These are phyloP conservation scores for Fusarium xyrophilum DNA, from an alignment of 2,329 filamentous ascomycete genomes.

Conservation along the genomic window DNA sequence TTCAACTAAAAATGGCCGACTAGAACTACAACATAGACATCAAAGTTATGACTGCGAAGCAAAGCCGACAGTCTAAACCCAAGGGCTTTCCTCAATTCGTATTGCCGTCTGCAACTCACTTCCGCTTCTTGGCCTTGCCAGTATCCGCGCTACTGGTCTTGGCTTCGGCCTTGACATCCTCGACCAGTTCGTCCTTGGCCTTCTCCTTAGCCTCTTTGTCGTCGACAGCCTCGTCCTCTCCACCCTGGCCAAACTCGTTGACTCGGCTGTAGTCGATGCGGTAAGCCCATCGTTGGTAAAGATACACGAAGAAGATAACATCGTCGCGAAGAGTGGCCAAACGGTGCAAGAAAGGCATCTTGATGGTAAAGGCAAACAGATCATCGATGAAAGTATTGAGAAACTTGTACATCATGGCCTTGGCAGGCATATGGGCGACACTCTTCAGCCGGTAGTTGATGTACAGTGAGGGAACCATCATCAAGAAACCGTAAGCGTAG, in stretches of 20 bases:
- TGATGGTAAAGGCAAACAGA: slow-evolving; percentile 97
- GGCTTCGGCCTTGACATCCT: slow-evolving; percentile 47
- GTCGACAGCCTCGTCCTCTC: slow-evolving; percentile 86
- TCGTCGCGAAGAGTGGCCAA: slow-evolving; percentile 93
- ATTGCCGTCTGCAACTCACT: slow-evolving; percentile 36
- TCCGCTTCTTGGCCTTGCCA: slow-evolving; percentile 54
- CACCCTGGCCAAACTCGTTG: slow-evolving; percentile 98
- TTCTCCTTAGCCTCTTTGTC: slow-evolving; percentile 60
- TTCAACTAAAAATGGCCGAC: background rate
- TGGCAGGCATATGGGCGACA: slow-evolving; percentile 95
- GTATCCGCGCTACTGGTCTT: slow-evolving; percentile 60
- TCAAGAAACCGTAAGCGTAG: slow-evolving; percentile 97
- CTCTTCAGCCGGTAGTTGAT: slow-evolving; percentile 98
- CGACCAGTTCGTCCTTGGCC: slow-evolving; percentile 50
- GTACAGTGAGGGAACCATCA: slow-evolving; percentile 98
- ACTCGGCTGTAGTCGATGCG: slow-evolving; percentile 89
- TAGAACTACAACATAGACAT: background rate
- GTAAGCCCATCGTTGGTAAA: slow-evolving; percentile 95
- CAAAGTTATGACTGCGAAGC: background rate
- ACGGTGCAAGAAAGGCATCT: slow-evolving; percentile 95
- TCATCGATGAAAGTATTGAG: slow-evolving; percentile 99
- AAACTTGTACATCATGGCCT: slow-evolving; percentile 98
- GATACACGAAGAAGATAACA: slow-evolving; percentile 96
- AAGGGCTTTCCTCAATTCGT: background rate
- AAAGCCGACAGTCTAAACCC: background rate